A percentile compares a stretch with the other conserved stretches of the same genome.
These are phyloP conservation scores for Beta lomatogona DNA, from an alignment of 179 eudicot genomes.

Conservation along the genomic window DNA sequence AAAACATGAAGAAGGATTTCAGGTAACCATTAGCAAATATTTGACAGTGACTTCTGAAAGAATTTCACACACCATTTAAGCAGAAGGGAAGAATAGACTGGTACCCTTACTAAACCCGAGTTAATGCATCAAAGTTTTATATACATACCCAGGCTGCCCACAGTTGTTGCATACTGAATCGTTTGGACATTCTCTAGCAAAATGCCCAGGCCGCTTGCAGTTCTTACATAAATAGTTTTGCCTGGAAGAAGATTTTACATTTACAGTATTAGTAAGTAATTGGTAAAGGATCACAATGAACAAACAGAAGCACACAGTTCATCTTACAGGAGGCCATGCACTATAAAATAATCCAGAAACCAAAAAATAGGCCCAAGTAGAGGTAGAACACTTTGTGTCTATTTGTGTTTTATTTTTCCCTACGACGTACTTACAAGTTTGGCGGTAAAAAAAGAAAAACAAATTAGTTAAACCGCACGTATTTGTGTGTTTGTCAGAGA, in stretches of 20 bases:
- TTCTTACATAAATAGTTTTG: conserved; percentile 59
- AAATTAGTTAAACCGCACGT: background rate
- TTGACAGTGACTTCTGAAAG: background rate
- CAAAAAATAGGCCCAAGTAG: background rate
- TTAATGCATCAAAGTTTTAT: background rate
- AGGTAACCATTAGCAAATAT: background rate
- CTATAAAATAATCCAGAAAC: background rate
- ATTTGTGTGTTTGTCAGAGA: too few relatives aligned
- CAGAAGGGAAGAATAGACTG: background rate
- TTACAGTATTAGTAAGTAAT: conserved; percentile 3
- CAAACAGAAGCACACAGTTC: background rate
- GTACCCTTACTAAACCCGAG: background rate
- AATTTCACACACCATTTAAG: background rate
- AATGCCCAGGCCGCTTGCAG: conserved; percentile 71
- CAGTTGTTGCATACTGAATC: conserved; percentile 77
- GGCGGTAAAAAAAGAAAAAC: background rate
- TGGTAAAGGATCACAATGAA: background rate
- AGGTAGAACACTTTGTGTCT: background rate
- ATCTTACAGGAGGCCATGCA: background rate
- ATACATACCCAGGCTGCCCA: conserved; percentile 66
- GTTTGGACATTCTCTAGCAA: conserved; percentile 72
- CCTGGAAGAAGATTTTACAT: conserved; percentile 37
- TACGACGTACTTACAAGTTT: background rate
- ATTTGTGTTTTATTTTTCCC: background rate
- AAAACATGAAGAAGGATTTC: background rate